Percentiles rank a stretch among this genome's conserved stretches.
Conservation (phyloP, 176 grass and related monocot species). For the Ensete ventricosum region DNA sequence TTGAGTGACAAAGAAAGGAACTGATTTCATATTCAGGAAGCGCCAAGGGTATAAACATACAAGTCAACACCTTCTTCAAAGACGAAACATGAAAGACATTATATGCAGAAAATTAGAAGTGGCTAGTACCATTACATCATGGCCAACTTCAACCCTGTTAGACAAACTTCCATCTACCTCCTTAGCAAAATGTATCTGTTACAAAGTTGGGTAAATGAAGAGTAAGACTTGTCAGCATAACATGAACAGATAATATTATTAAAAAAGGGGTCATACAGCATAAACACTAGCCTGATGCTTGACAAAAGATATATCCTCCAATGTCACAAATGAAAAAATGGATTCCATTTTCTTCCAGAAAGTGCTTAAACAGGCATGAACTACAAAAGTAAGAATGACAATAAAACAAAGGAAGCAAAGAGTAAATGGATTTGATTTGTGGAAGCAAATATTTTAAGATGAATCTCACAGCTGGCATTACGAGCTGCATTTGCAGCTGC, state of each 20-base stretch:
- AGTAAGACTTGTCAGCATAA: conserved; percentile 12
- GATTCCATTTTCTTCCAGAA: conserved; percentile 98
- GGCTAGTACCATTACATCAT: conserved; percentile 30
- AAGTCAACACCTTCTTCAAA: not conserved
- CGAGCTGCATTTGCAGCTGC: conserved; percentile 62
- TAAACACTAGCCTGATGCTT: conserved; percentile 50
- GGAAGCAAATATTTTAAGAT: conserved; percentile 12
- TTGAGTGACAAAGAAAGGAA: not conserved
- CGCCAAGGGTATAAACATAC: too few relatives aligned
- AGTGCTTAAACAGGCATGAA: conserved; percentile 46
- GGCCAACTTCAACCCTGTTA: conserved; percentile 28
- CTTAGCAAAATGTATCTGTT: conserved; percentile 65
- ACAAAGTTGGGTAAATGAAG: conserved; percentile 11
- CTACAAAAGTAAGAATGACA: conserved; percentile 26
- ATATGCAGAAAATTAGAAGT: conserved; percentile 12
- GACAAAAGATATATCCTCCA: conserved; percentile 50
- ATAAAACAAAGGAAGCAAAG: conserved; percentile 15
- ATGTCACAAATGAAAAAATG: conserved; percentile 45
- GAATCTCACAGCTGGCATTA: conserved; percentile 42
- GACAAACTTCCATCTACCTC: conserved; percentile 62
- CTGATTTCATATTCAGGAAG: not conserved
- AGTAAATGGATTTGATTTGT: conserved; percentile 11
- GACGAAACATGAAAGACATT: conserved; percentile 19
- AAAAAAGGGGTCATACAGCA: not conserved
- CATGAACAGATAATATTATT: not conserved